Base-by-base conservation (phyloP, 169 alveolate species). In the Plasmodium coatneyi region DNA sequence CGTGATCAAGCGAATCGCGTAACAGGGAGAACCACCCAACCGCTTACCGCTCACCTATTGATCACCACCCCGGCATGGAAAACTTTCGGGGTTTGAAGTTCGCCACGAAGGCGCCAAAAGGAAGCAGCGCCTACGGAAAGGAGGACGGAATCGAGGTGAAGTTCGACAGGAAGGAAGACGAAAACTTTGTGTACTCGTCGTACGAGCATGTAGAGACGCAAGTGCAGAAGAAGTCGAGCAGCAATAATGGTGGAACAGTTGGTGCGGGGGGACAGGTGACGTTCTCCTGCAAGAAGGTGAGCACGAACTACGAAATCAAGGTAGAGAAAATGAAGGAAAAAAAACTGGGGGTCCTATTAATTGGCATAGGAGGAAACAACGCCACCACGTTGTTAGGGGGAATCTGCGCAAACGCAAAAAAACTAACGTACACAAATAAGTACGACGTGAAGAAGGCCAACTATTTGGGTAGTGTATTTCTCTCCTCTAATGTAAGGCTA, bases 351-450 rank as follows among this genome's bases (percentile, higher is more conserved):
- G 97, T 98, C 3, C 95, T 98, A 97, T 83, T 98, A 22, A 97
- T 97, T 5, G 99, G 99, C 3, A 95, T 96, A 95, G 99, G 98
- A 66, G 99, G 99, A 60, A 98, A 98, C 93, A 98, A 98, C 84
- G 98, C 99, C 34, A 95, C 98, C 32, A 97, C 99, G 28, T 74
- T 97, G 66, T 84, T 92, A 54, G 98, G 95, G 78, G 99, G 98
- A 49, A 89, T 97, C 30, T 90, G 97, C 30, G 98, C 99, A 28
- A 97, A 98, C 78, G 96, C 97, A 92, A 81, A 93, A 80, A 95
- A 96, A 39, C 81, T 97, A 78, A 84, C 95, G 12, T 98, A 98
- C 98, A 94, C 95, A 79, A 97, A 97, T 84, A 97, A 96, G 94
- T 95, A 95, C 72, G 99, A 98, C 46, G 82, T 83, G 54, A 95